Base-by-base conservation (phyloP, 345 rosid species). In the Corymbia maculata region DNA sequence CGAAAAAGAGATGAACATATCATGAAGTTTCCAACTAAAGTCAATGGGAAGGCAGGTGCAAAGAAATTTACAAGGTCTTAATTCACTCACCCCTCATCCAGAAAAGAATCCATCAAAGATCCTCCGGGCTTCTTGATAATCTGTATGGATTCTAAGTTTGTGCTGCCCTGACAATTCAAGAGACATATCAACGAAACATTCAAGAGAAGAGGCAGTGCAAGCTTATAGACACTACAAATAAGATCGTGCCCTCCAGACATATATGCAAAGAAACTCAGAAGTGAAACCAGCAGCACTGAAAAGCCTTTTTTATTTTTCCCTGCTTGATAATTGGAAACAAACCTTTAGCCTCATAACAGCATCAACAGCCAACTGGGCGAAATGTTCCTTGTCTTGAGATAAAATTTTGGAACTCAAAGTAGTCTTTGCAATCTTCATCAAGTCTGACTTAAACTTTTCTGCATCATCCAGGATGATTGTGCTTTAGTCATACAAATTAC, bases 101-200 rank as follows among this genome's bases (percentile, higher is more conserved):
- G 93, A 92, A 98, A 98, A 24, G 99, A 98, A 93, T 98, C 99
- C 88, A 55, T 95, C 42, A 97, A 93, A 50, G 99, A 96, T 86
- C 99, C 99, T 88, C 99, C 99, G 51, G 99, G 98, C 92, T 98
- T 98, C 95, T 97, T 98, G 91, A 98, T 97, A 87, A 97, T 97
- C 88, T 98, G 99, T 90, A 98, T 97, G 86, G 99, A 87, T 92
- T 98, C 99, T 86, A 98, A 92, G 91, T 98, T 97, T 66, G 99
- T 98, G 95, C 99, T 97, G 42, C 99, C 99, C 99, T 98, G 93
- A 89, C 88, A 85, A 68, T 88, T 32, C 32, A 57, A 84, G 24
- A 85, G 51, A 85, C 80, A 36, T 21, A 51, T 59, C 50, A 86
- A 57, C 28, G 44, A 30, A 86, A 51, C 36, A 59, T 75, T 75